These are phyloP conservation scores for Cyathus striatus DNA, from an alignment of 768 basidiomycete genomes.

Conservation along the genomic window DNA sequence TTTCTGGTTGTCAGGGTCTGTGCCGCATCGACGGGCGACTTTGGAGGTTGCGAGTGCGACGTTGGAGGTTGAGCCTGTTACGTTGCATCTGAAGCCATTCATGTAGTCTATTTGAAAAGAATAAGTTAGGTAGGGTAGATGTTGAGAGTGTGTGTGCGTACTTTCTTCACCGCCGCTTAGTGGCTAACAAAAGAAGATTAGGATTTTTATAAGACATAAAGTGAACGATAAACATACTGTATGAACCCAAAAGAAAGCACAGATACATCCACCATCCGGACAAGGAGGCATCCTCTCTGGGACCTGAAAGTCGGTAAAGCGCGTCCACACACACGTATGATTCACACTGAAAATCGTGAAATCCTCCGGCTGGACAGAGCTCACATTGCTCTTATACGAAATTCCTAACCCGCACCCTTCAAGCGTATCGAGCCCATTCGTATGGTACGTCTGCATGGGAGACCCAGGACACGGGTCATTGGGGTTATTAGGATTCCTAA, in stretches of 20 bases:
- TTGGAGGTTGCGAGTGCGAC: slow-evolving; percentile 50
- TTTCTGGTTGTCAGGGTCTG: slow-evolving; percentile 45
- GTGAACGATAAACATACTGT: slow-evolving; percentile 27
- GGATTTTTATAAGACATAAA: background rate
- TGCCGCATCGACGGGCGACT: slow-evolving; percentile 61
- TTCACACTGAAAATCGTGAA: slow-evolving; percentile 74
- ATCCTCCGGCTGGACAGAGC: slow-evolving; percentile 56
- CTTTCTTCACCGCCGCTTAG: slow-evolving; percentile 63
- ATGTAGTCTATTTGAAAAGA: slow-evolving; percentile 47
- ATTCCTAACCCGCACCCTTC: slow-evolving; percentile 69
- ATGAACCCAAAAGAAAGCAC: slow-evolving; percentile 75
- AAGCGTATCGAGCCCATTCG: slow-evolving; percentile 46
- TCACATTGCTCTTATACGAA: slow-evolving; percentile 64
- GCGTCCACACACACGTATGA: slow-evolving; percentile 68
- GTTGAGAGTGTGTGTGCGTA: slow-evolving; percentile 21
- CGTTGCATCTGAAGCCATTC: slow-evolving; percentile 68
- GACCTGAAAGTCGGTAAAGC: slow-evolving; percentile 66
- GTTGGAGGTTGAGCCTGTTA: slow-evolving; percentile 47
- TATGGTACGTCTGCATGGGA: slow-evolving; percentile 43
- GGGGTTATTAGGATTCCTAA: slow-evolving; percentile 39
- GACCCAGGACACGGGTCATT: slow-evolving; percentile 50
- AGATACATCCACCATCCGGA: slow-evolving; percentile 56
- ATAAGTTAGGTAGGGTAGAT: background rate
- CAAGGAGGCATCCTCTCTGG: slow-evolving; percentile 67
- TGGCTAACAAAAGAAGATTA: slow-evolving; percentile 16